Evolutionary conservation across 176 grass and related monocot species (phyloP), one percentile per base, ranked within the genome.

Genomic region (Poa annua): DNA sequence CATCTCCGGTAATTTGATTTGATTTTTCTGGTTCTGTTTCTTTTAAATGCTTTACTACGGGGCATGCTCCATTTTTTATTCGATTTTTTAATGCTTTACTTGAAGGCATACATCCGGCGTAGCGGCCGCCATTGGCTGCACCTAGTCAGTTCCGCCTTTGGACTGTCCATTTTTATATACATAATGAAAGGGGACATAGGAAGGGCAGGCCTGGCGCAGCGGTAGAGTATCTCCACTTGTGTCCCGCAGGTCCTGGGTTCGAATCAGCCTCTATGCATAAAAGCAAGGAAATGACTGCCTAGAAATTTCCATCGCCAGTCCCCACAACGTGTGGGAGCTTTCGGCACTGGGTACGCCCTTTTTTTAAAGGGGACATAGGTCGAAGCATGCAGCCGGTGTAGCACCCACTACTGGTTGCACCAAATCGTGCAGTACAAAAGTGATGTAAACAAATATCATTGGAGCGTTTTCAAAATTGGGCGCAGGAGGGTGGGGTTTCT

Each of bases 111-210:
- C 22, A 49, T 73, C 48, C 7, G 0, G 45, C 4, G 0, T 50
- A 73, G 7, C 7, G 14, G 14, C 42, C 8, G 13, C 14, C 49
- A 49, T 45, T 3, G 4, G 44, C 70, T 29, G 44, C 24, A 50
- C 47, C 44, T 50, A 50, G 41, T 26, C 14, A 16, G 8, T 9
- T 50, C 4, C 45, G 45, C 45, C 45, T 48, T 48, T 3, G 11
- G 45, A 48, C 45, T 45, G 44, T 48, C 45, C 45, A 48, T 48
- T 48, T 16, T 73, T 17, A 73, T 73, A 72, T 48, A 48, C 13
- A 72, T 72, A 25, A 72, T 73, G 70, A 50, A 73, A 48, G 69
- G 45, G 69, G 12, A 29, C 42, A 48, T 48, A 48, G 11, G 47
- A 48, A 14, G 47, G 12, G 47, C 47, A 14, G 47, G 47, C 47